phyloP scores from a whole-genome alignment of 768 basidiomycete genomes.

The Rhodocollybia butyracea region DNA sequence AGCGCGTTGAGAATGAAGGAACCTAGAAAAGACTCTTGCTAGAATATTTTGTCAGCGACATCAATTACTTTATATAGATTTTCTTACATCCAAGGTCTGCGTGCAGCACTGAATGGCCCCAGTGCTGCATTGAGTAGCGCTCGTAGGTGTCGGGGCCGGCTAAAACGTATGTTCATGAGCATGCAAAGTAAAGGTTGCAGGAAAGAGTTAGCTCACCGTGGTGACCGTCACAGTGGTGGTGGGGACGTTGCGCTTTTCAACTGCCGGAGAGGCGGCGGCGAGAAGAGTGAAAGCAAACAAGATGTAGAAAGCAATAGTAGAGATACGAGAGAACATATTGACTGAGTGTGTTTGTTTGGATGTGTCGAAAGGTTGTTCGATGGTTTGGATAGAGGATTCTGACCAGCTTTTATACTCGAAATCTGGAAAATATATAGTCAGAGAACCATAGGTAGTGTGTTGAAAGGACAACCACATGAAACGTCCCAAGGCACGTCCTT shows the following conservation, averaged over 20 bases:
- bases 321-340: slow-evolving; percentile 2
- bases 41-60: background rate
- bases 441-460: too few relatives aligned
- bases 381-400: background rate
- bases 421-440: too few relatives aligned
- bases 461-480: too few relatives aligned
- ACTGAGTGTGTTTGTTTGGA: background rate
- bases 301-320: background rate
- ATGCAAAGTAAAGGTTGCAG: background rate
- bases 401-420: background rate
- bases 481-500: too few relatives aligned
- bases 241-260: background rate
- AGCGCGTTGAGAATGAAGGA: background rate
- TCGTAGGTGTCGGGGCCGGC: background rate
- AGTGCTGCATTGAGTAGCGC: slow-evolving; percentile 7
- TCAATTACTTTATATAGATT: background rate
- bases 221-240: background rate
- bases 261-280: background rate
- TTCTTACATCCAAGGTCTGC: too few relatives aligned
- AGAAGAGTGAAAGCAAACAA: background rate
- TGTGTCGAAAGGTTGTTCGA: background rate
- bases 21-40: background rate
- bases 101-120: too few relatives aligned
- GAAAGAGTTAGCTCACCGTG: background rate
- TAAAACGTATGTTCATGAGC: background rate